phyloP scores from a whole-genome alignment of 2,329 filamentous ascomycete species.

The Grosmannia penicillata region DNA sequence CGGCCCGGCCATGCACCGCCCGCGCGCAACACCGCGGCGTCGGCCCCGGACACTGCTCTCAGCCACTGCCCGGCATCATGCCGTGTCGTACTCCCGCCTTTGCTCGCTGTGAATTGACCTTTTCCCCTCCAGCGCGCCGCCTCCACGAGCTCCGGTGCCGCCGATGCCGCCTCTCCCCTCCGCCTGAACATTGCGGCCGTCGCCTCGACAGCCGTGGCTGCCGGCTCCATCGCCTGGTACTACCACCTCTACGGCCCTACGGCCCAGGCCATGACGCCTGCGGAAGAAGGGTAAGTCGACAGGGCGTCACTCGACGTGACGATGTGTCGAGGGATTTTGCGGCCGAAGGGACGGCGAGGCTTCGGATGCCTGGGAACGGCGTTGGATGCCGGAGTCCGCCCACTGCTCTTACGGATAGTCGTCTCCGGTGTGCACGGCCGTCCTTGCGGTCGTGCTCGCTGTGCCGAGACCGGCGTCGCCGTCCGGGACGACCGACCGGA shows the following conservation, averaged over 20 bases:
- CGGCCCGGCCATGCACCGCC: background rate
- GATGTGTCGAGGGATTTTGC: background rate
- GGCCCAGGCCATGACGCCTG: constrained; percentile 77
- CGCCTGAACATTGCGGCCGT: constrained; percentile 76
- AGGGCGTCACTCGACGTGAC: too few relatives aligned
- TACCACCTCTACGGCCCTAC: constrained; percentile 88
- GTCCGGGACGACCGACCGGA: too few relatives aligned
- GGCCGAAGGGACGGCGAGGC: background rate
- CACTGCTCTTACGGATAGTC: too few relatives aligned
- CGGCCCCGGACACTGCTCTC: background rate
- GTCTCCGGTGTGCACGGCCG: too few relatives aligned
- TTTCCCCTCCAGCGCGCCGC: constrained; percentile 37
- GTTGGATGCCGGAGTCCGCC: too few relatives aligned
- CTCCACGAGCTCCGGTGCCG: constrained; percentile 61
- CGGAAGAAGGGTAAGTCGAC: constrained; percentile 87
- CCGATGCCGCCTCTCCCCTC: constrained; percentile 45
- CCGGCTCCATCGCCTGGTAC: constrained; percentile 91
- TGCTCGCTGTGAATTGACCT: constrained; percentile 3
- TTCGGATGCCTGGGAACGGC: background rate
- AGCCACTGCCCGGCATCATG: too few relatives aligned
- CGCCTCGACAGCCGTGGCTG: constrained; percentile 72
- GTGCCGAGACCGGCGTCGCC: too few relatives aligned
- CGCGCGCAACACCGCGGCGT: background rate
- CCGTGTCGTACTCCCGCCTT: background rate
- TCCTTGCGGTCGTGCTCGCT: too few relatives aligned